Percentiles rank a stretch among this genome's conserved stretches.
These are phyloP conservation scores for Corylus americana DNA, from an alignment of 306 rosid genomes.

Conservation along the genomic window DNA sequence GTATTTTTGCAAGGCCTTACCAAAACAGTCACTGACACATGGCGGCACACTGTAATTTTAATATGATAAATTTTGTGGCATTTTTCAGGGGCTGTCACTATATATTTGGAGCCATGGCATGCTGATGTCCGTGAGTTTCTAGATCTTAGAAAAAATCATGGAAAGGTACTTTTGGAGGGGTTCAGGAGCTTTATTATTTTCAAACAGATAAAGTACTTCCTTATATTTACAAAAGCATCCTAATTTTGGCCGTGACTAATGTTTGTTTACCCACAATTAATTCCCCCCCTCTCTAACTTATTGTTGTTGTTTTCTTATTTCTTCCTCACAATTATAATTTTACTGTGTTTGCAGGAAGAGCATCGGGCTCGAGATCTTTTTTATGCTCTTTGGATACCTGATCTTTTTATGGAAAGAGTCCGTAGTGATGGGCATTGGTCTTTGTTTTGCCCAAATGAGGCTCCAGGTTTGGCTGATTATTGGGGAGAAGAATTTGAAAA, in stretches of 20 bases:
- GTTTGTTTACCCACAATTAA: not conserved
- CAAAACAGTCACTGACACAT: not conserved
- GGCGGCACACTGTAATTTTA: not conserved
- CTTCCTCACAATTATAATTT: not conserved
- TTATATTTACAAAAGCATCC: not conserved
- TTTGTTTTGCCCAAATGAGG: conserved; percentile 79
- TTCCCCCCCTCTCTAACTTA: not conserved
- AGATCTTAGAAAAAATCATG: conserved; percentile 81
- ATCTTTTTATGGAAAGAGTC: conserved; percentile 93
- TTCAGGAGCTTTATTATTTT: not conserved
- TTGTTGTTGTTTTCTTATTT: not conserved
- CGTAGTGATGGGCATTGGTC: conserved; percentile 78
- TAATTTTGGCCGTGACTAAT: not conserved
- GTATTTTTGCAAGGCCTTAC: conserved; percentile 31
- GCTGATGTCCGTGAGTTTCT: conserved; percentile 83
- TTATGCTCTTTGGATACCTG: conserved; percentile 93
- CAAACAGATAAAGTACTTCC: not conserved
- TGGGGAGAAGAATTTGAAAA: conserved; percentile 93
- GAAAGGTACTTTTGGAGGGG: conserved; percentile 58
- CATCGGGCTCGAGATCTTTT: conserved; percentile 93
- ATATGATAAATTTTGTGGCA: conserved; percentile 11
- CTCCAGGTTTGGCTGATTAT: conserved; percentile 88
- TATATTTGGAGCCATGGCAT: conserved; percentile 98
- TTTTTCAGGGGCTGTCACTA: conserved; percentile 85
- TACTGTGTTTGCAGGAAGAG: conserved; percentile 63